Percentiles rank a stretch among this genome's conserved stretches.
phyloP scores from a whole-genome alignment of 2,329 filamentous ascomycete genomes.

The Thermoascus crustaceus region DNA sequence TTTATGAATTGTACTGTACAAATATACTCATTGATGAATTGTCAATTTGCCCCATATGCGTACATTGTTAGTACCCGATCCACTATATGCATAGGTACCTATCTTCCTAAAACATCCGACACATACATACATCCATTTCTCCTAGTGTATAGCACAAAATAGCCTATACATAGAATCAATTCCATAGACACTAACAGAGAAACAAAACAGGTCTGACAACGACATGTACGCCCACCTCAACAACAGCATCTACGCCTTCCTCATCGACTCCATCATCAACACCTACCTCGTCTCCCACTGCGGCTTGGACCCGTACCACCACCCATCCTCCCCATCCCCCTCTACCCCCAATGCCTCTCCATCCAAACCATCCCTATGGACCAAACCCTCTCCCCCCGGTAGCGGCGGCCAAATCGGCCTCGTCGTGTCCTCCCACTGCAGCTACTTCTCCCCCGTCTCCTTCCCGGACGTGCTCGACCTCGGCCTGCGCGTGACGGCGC shows the following conservation, averaged over 20 bases:
- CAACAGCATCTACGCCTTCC: constrained; percentile 76
- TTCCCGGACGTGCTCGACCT: constrained; percentile 79
- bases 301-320: constrained; percentile 62
- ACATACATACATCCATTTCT: no score
- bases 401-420: constrained; percentile 62
- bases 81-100: no score
- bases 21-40: no score
- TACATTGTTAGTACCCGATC: no score
- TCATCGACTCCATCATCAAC: constrained; percentile 88
- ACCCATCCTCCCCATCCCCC: constrained; percentile 44
- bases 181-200: not conserved
- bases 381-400: constrained; percentile 7
- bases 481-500: constrained; percentile 69
- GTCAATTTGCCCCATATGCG: no score
- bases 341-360: constrained; percentile 2
- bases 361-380: constrained; percentile 6
- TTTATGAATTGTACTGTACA: not conserved
- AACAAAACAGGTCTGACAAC: constrained; percentile 64
- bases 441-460: constrained; percentile 73
- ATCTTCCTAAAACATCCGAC: no score
- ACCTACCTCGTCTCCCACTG: constrained; percentile 76
- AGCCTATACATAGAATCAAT: not conserved
- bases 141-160: no score
- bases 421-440: constrained; percentile 75
- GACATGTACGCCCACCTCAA: constrained; percentile 95